Percentiles rank a stretch among this genome's conserved stretches.
Conservation (phyloP, 139 green algal species). For the Diplosphaera chodatii region DNA sequence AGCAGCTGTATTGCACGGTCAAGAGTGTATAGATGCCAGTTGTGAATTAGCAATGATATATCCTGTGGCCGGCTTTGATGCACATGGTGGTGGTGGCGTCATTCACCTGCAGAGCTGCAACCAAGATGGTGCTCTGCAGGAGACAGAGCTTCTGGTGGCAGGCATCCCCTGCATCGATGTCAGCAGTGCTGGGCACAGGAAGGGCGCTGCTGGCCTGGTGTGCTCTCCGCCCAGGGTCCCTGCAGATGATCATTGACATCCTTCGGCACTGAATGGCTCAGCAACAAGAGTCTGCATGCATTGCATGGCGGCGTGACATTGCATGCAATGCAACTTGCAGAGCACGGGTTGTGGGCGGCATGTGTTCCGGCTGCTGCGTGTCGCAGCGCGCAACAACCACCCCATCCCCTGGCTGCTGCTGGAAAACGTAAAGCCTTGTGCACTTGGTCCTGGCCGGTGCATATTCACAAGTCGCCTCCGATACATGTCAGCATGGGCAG, state of each 20-base stretch:
- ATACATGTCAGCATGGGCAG: no score
- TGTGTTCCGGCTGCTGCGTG: conserved; percentile 73
- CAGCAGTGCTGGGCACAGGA: conserved; percentile 53
- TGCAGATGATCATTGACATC: not conserved
- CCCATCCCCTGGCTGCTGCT: conserved; percentile 83
- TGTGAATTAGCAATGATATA: no score
- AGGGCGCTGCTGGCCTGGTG: conserved; percentile 55
- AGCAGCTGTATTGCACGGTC: not conserved
- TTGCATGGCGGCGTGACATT: no score
- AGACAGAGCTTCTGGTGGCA: conserved; percentile 74
- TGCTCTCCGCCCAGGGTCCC: no score
- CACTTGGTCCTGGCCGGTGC: no score
- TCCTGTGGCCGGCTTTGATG: no score
- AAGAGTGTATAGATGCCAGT: no score
- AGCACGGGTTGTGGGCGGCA: conserved; percentile 69
- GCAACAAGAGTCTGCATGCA: not conserved
- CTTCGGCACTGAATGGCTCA: not conserved
- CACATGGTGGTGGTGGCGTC: no score
- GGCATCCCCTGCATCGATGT: conserved; percentile 91
- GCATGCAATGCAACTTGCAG: no score
- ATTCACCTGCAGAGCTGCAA: no score
- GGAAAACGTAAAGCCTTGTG: no score
- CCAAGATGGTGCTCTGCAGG: conserved; percentile 21
- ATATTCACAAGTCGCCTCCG: no score
- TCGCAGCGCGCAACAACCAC: conserved; percentile 27